phyloP scores from a whole-genome alignment of 305 asterid species.

The Fraxinus greggii region DNA sequence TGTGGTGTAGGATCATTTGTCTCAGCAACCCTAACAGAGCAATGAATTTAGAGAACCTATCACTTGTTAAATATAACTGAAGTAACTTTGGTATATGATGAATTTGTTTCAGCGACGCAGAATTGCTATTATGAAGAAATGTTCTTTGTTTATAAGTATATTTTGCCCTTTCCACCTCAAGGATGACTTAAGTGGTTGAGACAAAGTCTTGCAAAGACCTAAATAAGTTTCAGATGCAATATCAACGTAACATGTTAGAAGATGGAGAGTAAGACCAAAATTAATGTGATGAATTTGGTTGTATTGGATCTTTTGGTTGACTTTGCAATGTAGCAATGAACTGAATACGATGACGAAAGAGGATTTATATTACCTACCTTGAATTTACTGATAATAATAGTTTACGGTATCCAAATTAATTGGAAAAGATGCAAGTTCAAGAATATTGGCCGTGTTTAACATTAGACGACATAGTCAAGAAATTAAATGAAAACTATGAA shows the following conservation, averaged over 20 bases:
- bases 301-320: background rate
- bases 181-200: background rate
- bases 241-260: background rate
- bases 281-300: background rate
- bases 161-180: background rate
- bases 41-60: background rate
- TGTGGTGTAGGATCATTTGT: background rate
- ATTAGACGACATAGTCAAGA: background rate
- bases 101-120: background rate
- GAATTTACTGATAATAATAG: too few relatives aligned
- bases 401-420: too few relatives aligned
- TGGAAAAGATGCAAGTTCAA: background rate
- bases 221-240: too few relatives aligned
- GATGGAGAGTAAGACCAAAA: background rate
- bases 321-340: background rate
- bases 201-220: too few relatives aligned
- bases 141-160: background rate
- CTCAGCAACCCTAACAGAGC: background rate
- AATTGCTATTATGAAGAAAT: background rate
- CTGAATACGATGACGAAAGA: too few relatives aligned
- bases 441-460: background rate
- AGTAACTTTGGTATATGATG: background rate
- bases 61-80: background rate
- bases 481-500: too few relatives aligned
- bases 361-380: background rate